These are phyloP conservation scores for Penicillium canariense DNA, from an alignment of 495 filamentous ascomycete species.

Conservation along the genomic window DNA sequence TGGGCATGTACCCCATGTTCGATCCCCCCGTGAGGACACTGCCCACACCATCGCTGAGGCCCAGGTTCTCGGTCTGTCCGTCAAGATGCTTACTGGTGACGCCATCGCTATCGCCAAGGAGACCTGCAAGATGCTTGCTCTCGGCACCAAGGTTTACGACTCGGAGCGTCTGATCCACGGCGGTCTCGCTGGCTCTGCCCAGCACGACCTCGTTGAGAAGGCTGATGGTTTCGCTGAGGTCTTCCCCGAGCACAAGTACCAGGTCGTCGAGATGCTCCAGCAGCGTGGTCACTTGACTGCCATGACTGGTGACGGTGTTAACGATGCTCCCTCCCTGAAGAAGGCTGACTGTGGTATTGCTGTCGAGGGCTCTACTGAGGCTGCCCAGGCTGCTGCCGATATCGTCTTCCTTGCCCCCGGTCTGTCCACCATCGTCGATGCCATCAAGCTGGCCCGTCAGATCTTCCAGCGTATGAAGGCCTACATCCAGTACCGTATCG, in stretches of 20 bases:
- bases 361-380: constrained; percentile 74
- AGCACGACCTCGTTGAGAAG: constrained; percentile 73
- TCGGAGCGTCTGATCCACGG: constrained; percentile 71
- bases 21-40: constrained; percentile 74
- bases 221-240: constrained; percentile 76
- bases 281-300: constrained; percentile 71
- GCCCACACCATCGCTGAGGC: constrained; percentile 76
- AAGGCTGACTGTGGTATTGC: constrained; percentile 76
- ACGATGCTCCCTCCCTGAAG: constrained; percentile 71
- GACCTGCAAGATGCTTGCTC: constrained; percentile 77
- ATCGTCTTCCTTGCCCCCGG: constrained; percentile 78
- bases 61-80: constrained; percentile 70
- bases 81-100: constrained; percentile 81
- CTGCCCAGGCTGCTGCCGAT: constrained; percentile 73
- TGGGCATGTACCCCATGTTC: constrained; percentile 77
- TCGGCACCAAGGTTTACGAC: constrained; percentile 77
- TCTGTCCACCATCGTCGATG: constrained; percentile 72
- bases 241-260: constrained; percentile 77
- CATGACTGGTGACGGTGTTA: constrained; percentile 76
- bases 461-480: constrained; percentile 85
- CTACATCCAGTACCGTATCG: constrained; percentile 79
- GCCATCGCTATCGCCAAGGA: constrained; percentile 77
- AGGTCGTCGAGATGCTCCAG: constrained; percentile 75
- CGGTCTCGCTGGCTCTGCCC: constrained; percentile 68
- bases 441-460: constrained; percentile 75